phyloP scores from a whole-genome alignment of 768 basidiomycete species.

The Trametes maxima region DNA sequence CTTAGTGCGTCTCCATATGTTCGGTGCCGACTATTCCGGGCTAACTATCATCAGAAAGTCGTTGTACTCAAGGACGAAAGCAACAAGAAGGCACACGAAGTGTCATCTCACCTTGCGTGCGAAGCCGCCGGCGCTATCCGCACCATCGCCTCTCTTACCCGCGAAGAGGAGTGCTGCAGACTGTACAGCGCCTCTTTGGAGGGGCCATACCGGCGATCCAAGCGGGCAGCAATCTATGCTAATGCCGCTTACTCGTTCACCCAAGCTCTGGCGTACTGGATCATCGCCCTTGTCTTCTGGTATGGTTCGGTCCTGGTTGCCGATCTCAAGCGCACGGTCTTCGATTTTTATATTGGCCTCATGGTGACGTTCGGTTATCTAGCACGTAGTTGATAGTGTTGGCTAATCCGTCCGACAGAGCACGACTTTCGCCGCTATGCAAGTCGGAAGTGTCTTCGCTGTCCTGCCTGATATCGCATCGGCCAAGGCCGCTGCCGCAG shows the following conservation, averaged over 20 bases:
- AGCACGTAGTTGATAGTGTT: neutral
- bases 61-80: conserved; percentile 85
- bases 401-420: conserved; percentile 42
- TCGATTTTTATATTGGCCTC: conserved; percentile 79
- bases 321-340: conserved; percentile 49
- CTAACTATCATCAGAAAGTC: conserved; percentile 50
- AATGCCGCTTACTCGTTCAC: conserved; percentile 71
- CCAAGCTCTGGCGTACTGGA: conserved; percentile 74
- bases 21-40: neutral
- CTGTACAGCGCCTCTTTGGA: conserved; percentile 73
- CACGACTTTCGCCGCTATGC: conserved; percentile 77
- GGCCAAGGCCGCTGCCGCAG: conserved; percentile 75
- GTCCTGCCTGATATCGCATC: conserved; percentile 90
- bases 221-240: conserved; percentile 61
- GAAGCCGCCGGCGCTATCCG: conserved; percentile 90
- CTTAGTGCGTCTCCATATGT: conserved; percentile 48
- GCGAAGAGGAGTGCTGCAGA: conserved; percentile 76
- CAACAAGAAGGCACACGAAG: conserved; percentile 79
- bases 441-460: conserved; percentile 82
- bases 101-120: conserved; percentile 87
- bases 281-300: conserved; percentile 85
- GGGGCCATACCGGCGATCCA: conserved; percentile 65
- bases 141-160: conserved; percentile 85
- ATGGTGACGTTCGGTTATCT: conserved; percentile 53
- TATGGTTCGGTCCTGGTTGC: conserved; percentile 68